These are phyloP conservation scores for Sextonia rubra DNA, from an alignment of 164 flowering plant species.

Conservation along the genomic window DNA sequence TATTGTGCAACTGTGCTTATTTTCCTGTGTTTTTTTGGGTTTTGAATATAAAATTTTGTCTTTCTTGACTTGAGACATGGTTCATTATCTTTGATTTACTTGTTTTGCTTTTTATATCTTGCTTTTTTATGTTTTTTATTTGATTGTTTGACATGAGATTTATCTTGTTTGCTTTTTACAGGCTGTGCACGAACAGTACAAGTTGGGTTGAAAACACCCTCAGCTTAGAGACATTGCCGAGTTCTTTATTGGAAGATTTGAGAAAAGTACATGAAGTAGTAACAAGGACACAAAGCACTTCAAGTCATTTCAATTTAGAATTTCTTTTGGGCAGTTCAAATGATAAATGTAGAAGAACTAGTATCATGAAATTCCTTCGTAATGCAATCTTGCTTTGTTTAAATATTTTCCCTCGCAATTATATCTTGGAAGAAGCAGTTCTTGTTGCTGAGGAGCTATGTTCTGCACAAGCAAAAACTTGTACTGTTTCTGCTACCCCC, in stretches of 20 bases:
- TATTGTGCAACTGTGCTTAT: too few species aligned
- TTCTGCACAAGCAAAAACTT: slow-evolving; percentile 39
- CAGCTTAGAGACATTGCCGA: slow-evolving; percentile 52
- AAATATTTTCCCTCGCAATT: slow-evolving; percentile 69
- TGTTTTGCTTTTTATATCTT: background rate
- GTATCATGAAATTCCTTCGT: slow-evolving; percentile 78
- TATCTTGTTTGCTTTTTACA: slow-evolving; percentile 16
- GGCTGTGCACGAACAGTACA: slow-evolving; percentile 72
- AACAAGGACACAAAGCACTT: slow-evolving; percentile 13
- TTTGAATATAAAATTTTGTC: background rate
- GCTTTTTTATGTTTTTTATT: background rate
- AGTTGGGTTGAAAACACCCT: slow-evolving; percentile 64
- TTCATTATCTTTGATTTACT: background rate
- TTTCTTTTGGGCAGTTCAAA: slow-evolving; percentile 28
- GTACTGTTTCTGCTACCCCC: slow-evolving; percentile 39
- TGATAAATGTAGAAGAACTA: slow-evolving; percentile 37
- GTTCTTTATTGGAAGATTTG: slow-evolving; percentile 40
- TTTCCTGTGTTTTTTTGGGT: background rate
- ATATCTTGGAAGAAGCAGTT: slow-evolving; percentile 71
- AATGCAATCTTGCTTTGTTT: slow-evolving; percentile 70
- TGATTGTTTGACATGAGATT: background rate
- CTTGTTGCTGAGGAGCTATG: slow-evolving; percentile 78
- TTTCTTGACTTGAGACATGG: background rate
- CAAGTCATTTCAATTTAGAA: slow-evolving; percentile 29
- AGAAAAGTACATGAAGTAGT: slow-evolving; percentile 36